These are phyloP conservation scores for Neofusicoccum kwambonambiense DNA, from an alignment of 2,329 filamentous ascomycete genomes.

Conservation along the genomic window DNA sequence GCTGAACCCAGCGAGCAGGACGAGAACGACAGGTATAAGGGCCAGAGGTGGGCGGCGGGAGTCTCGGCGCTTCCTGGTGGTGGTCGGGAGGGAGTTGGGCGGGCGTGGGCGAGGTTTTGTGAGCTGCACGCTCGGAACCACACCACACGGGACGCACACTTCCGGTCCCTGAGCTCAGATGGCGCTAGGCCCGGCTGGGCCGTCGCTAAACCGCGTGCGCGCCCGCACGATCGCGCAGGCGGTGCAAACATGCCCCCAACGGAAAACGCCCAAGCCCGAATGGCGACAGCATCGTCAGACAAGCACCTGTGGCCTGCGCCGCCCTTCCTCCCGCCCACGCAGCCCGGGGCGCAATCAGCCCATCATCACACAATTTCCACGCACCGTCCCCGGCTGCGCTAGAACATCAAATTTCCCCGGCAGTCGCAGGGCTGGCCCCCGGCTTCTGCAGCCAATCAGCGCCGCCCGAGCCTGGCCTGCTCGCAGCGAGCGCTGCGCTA, in stretches of 20 bases:
- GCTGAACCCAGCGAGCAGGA: slow-evolving; percentile 3
- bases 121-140: background rate
- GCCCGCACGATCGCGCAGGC: background rate
- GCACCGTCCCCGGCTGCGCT: background rate
- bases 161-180: slow-evolving; percentile 7
- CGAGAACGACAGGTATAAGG: background rate
- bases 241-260: background rate
- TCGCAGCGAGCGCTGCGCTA: background rate
- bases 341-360: slow-evolving; percentile 3
- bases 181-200: background rate
- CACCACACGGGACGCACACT: slow-evolving; percentile 4
- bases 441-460: slow-evolving; percentile 6
- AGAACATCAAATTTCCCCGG: slow-evolving; percentile 12
- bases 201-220: background rate
- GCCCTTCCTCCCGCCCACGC: background rate
- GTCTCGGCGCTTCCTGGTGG: slow-evolving; percentile 8
- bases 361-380: slow-evolving; percentile 14
- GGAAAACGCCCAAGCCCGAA: background rate
- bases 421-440: slow-evolving; percentile 6
- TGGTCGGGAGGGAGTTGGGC: background rate
- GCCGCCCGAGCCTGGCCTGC: background rate
- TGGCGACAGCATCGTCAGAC: slow-evolving; percentile 14
- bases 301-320: slow-evolving; percentile 5
- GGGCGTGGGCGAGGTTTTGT: background rate
- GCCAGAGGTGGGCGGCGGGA: background rate